Evolutionary conservation across 1,284 basidiomycete genomes (phyloP), one percentile per base, ranked within the genome.

Genomic region (Apiotrichum veenhuisii): DNA sequence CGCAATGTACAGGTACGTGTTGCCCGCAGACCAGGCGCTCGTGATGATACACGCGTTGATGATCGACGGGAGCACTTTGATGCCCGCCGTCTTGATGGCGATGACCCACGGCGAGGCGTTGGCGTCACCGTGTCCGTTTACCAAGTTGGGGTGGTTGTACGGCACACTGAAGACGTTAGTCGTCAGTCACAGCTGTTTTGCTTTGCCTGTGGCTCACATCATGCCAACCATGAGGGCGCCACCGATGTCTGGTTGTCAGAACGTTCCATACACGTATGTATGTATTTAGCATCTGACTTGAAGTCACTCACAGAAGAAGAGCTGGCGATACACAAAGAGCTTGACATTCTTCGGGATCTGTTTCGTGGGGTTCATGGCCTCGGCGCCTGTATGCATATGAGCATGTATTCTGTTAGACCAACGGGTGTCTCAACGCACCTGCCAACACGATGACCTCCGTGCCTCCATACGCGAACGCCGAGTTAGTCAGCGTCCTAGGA

Each of bases 71-170:
- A 85, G 81, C 1, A 81, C 83, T 74, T 82, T 84, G 75, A 92
- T 85, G 14, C 89, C 88, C 1, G 90, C 87, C 54, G 82, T 82
- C 50, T 78, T 80, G 62, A 93, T 86, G 23, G 88, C 91, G 64
- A 92, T 89, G 57, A 93, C 90, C 75, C 87, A 93, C 14, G 78
- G 78, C n/a, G 87, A 85, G 15, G 87, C 87, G 12, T 62, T 56
- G 11, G 72, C 70, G 41, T 83, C 86, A n/a, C 83, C 66, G 44
- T 62, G 81, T 51, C 70, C 71, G 50, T 87, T 78, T 57, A 82
- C 75, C 27, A 92, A 82, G 23, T 81, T 73, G 0, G 75, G 67
- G 58, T 86, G 79, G 68, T 82, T 84, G 43, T 83, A 88, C 2
- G 88, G 84, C 3, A 90, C 87, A 55, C 87, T n/a, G n/a, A n/a